Evolutionary conservation across 139 green algal species (phyloP), one percentile per base, ranked within the genome.

Genomic region (Chlamydomonas asymmetrica): DNA sequence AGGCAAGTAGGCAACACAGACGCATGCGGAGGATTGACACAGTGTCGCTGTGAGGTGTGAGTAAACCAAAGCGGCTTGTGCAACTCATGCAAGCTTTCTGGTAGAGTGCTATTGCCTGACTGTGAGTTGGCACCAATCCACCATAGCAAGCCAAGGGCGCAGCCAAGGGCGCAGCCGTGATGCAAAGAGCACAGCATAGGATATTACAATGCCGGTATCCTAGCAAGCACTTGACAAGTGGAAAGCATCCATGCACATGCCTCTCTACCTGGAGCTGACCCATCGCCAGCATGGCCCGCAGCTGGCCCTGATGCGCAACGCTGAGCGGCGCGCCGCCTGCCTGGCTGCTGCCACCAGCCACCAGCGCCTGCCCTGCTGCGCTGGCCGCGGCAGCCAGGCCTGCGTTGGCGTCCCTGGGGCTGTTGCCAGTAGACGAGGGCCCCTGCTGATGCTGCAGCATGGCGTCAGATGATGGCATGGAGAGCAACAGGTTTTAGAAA

Each of bases 271-370:
- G 63, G 29, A 54, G 67, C 35, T 66, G 73, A 18, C 73, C 73
- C 63, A 74, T 63, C 4, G 52, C 35, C 52, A 80, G 62, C 61
- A 63, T 60, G 79, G 90, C 90, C 13, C 88, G 80, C 64, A 97
- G 64, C 52, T 86, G 78, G 25, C 92, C 89, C 9, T 81, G 70
- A 61, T 90, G 87, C 37, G 70, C 59, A 5, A 1, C 13, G 29
- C 49, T 59, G 6, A 66, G 59, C 22, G 22, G 40, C 10, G 38
- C 60, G 18, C 1, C n/a, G 29, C 34, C 39, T 16, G 49, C 48
- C 32, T 18, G 25, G 35, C 35, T 37, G 62, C 34, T 37, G 35
- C 62, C 62, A 18, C 22, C 62, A 6, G 60, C 29, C 29, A 31
- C 60, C 34, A n/a, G 60, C 60, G 29, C 31, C 27, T 60, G 29